These are phyloP conservation scores for Solanum chmielewskii DNA, from an alignment of 257 asterid species.

Conservation along the genomic window DNA sequence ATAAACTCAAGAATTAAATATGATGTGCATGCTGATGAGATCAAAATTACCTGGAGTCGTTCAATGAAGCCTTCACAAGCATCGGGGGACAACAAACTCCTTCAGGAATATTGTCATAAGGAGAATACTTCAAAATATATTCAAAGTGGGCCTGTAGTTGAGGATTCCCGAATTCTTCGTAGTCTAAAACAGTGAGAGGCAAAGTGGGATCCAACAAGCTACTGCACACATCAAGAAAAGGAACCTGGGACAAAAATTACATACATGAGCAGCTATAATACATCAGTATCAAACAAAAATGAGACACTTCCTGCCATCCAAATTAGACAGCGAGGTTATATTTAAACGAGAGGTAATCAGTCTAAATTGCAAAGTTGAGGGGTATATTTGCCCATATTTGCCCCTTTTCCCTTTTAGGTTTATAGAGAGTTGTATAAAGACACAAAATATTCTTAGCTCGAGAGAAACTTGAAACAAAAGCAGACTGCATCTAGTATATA, in stretches of 20 bases:
- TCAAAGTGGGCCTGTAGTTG: slow-evolving; percentile 31
- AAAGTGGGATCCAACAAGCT: slow-evolving; percentile 64
- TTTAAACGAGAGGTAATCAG: background rate
- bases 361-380: background rate
- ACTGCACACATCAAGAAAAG: slow-evolving; percentile 77
- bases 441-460: background rate
- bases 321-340: background rate
- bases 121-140: slow-evolving; percentile 65
- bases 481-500: background rate
- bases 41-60: slow-evolving; percentile 63
- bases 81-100: slow-evolving; percentile 67
- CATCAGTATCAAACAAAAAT: background rate
- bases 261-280: background rate
- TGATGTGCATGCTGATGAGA: background rate
- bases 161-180: slow-evolving; percentile 93
- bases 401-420: background rate
- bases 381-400: background rate
- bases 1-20: background rate
- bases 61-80: slow-evolving; percentile 72
- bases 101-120: slow-evolving; percentile 57
- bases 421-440: background rate
- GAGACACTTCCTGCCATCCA: background rate
- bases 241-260: slow-evolving; percentile 42
- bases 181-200: slow-evolving; percentile 82
- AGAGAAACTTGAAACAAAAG: background rate